Evolutionary conservation across 805 yeast genomes (phyloP).

Genomic region (Kluyveromyces siamensis): DNA sequence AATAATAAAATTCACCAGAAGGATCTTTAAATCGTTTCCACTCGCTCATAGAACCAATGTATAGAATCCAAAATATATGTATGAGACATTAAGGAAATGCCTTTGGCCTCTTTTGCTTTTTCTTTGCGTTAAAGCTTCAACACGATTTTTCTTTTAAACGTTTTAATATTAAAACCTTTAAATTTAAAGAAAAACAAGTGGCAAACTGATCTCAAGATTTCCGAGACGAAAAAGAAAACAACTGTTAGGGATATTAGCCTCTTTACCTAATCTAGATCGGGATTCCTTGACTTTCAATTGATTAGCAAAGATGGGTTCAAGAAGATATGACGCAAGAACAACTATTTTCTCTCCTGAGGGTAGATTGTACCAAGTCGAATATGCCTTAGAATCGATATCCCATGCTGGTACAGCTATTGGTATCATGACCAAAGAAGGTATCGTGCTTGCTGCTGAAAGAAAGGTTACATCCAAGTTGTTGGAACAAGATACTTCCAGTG

Average conservation of each 20-base stretch:
- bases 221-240: neutral
- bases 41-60: neutral
- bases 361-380: constrained; percentile 92
- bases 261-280: neutral
- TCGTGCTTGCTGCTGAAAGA: constrained; percentile 93
- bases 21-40: constrained; percentile 35
- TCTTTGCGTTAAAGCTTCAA: neutral
- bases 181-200: neutral
- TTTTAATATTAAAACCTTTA: neutral
- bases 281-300: neutral
- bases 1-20: constrained; percentile 30
- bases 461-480: constrained; percentile 87
- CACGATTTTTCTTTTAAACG: neutral
- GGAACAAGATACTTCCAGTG: constrained; percentile 90
- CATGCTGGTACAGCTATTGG: constrained; percentile 98
- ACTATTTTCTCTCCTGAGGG: constrained; percentile 99
- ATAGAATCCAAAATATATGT: too few relatives aligned
- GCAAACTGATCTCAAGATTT: neutral
- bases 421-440: constrained; percentile 78
- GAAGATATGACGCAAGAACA: constrained; percentile 99
- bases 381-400: constrained; percentile 93
- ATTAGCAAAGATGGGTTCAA: constrained; percentile 47
- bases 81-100: too few relatives aligned
- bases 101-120: too few relatives aligned
- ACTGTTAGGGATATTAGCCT: neutral